Base-by-base conservation (phyloP, 1,139 yeast genomes). In the Zygosaccharomyces sapae region DNA sequence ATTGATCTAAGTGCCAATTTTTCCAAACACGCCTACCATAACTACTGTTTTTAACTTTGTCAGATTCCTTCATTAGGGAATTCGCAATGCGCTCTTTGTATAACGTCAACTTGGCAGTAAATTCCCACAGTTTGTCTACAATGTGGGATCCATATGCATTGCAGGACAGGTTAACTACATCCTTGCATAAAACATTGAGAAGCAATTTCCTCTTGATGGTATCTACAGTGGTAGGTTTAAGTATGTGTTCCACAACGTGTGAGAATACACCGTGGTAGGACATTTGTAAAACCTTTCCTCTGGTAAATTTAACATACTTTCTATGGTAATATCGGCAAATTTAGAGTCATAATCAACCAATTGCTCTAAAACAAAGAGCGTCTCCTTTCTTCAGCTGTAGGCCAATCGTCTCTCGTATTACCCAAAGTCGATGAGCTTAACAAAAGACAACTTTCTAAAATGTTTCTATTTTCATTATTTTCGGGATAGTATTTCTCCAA, bases 1-100 rank as follows among this genome's bases (percentile, higher is more conserved):
- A 62, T 18, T 53, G 47, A 44, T 62, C 66, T 41, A 60, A 33
- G 19, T 38, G 45, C 97, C 97, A 92, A 65, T 90, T 92, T 62
- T 86, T 86, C 97, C 97, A 92, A 1, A 92, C 97, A 56, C 82
- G 76, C 63, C 85, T 80, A 39, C 98, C 98, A 61, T 92, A 92
- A 20, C 74, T 77, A 63, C 95, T 85, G 53, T 83, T 87, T 68
- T 92, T 89, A 35, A 92, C 85, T 54, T 77, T 75, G 29, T 79
- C 82, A 30, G 83, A 77, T 39, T 81, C 77, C n/a, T 71, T 73
- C 30, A 73, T 63, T 50, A 92, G 71, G 50, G 83, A 85, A 16
- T 77, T 75, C 0, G 95, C 97, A 54, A 92, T 75, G 53, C 92
- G 77, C 61, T 92, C 97, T 58, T 95, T 86, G 68, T 86, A 86